Conservation (phyloP, 345 rosid species). For the Populus nigra region DNA sequence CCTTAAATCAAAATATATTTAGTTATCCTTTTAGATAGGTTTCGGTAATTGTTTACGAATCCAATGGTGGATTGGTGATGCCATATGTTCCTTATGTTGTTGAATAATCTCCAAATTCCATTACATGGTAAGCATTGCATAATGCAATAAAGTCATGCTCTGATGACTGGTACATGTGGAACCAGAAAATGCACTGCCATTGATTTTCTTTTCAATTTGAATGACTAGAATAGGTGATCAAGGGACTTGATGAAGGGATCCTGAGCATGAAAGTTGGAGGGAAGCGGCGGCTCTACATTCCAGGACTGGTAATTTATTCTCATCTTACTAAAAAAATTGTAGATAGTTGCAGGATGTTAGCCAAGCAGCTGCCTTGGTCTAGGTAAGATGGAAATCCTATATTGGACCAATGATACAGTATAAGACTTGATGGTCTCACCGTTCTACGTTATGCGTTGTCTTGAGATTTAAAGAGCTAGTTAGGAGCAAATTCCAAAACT, state of each 20-base stretch:
- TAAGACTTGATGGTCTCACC: not conserved
- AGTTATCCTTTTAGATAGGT: not conserved
- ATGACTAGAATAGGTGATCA: slow-evolving; percentile 65
- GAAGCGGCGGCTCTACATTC: slow-evolving; percentile 84
- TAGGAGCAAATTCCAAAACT: not conserved
- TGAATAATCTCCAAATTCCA: not conserved
- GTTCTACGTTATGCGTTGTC: not conserved
- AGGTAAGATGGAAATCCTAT: not conserved
- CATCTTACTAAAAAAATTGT: not conserved
- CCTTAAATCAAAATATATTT: not conserved
- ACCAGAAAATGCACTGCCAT: not conserved
- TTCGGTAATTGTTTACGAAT: not conserved
- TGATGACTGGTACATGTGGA: not conserved
- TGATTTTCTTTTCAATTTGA: not conserved
- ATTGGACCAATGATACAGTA: too few species aligned
- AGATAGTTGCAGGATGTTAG: not conserved
- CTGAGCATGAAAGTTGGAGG: slow-evolving; percentile 90
- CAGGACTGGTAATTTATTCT: slow-evolving; percentile 58
- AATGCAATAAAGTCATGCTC: not conserved
- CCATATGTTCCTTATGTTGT: not conserved
- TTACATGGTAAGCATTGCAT: not conserved
- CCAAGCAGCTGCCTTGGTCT: not conserved
- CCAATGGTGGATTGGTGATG: not conserved
- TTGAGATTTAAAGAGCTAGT: not conserved
- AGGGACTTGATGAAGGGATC: slow-evolving; percentile 94